Evolutionary conservation across 306 rosid genomes (phyloP).

Genomic region (Oemleria cerasiformis): DNA sequence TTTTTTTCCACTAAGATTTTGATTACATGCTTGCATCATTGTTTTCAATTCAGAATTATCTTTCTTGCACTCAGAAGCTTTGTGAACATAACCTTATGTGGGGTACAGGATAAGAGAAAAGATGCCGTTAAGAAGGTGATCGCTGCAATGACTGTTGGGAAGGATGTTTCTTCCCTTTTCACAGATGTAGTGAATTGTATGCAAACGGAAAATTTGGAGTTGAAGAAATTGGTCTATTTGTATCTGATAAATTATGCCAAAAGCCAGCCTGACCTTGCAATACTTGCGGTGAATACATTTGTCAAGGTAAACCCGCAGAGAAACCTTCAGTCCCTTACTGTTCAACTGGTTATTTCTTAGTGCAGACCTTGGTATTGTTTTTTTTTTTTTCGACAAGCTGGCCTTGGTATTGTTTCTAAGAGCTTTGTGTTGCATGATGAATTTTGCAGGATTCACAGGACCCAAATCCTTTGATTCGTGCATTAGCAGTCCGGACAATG

Average conservation of each 20-base stretch:
- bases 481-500: slow-evolving; percentile 98
- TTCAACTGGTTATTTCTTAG: background rate
- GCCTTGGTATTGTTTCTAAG: background rate
- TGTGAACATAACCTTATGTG: slow-evolving; percentile 20
- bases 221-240: slow-evolving; percentile 91
- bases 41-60: background rate
- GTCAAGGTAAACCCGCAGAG: slow-evolving; percentile 71
- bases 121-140: slow-evolving; percentile 99
- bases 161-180: slow-evolving; percentile 94
- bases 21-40: background rate
- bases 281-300: slow-evolving; percentile 96
- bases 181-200: slow-evolving; percentile 97
- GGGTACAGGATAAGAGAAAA: slow-evolving; percentile 86
- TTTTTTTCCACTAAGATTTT: background rate
- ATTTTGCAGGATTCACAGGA: slow-evolving; percentile 90
- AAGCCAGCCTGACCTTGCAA: slow-evolving; percentile 99
- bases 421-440: slow-evolving; percentile 7
- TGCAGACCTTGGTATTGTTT: background rate
- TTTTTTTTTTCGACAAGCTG: background rate
- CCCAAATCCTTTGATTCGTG: slow-evolving; percentile 97
- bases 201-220: slow-evolving; percentile 99
- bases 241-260: slow-evolving; percentile 95
- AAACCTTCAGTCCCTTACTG: slow-evolving; percentile 6
- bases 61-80: slow-evolving; percentile 1
- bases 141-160: slow-evolving; percentile 99